Evolutionary conservation across 495 filamentous ascomycete genomes (phyloP).

Genomic region (Lasiosphaeriaceae sp.): DNA sequence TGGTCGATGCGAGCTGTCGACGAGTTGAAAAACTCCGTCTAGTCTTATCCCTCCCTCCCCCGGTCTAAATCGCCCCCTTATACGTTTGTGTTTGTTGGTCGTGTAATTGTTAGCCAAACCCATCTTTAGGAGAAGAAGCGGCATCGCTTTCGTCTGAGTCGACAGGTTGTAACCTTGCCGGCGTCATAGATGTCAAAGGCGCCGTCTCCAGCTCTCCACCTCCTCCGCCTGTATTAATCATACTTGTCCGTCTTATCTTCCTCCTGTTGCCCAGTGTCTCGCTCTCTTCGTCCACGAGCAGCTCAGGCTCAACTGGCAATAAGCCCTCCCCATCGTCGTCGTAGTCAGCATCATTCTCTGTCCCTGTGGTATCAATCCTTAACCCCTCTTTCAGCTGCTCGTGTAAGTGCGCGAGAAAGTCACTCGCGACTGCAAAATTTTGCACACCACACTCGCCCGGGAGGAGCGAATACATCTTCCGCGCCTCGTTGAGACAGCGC

Average conservation of each 20-base stretch:
- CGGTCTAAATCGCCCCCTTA: neutral
- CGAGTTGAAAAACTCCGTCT: neutral
- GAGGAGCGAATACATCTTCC: constrained; percentile 61
- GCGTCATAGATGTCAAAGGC: constrained; percentile 31
- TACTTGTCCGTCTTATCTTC: constrained; percentile 38
- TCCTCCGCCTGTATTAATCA: constrained; percentile 27
- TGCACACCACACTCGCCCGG: constrained; percentile 52
- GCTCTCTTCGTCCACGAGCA: constrained; percentile 57
- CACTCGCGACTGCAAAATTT: constrained; percentile 51
- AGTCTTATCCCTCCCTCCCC: too few relatives aligned
- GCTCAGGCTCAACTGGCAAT: constrained; percentile 27
- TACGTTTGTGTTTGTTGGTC: neutral
- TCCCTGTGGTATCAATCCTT: constrained; percentile 12
- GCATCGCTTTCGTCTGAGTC: constrained; percentile 5
- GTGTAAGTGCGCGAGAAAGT: constrained; percentile 62
- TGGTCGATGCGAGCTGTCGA: too few relatives aligned
- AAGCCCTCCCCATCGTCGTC: constrained; percentile 8
- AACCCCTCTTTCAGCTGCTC: constrained; percentile 55
- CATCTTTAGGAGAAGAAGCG: constrained; percentile 11
- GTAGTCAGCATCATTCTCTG: neutral
- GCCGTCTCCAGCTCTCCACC: constrained; percentile 41
- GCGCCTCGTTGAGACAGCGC: constrained; percentile 65
- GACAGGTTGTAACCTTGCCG: constrained; percentile 6
- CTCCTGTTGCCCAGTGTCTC: constrained; percentile 41
- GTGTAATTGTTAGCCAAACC: constrained; percentile 21